Base-by-base conservation (phyloP, 1,139 yeast genomes). In the Zygoascus meyerae region DNA sequence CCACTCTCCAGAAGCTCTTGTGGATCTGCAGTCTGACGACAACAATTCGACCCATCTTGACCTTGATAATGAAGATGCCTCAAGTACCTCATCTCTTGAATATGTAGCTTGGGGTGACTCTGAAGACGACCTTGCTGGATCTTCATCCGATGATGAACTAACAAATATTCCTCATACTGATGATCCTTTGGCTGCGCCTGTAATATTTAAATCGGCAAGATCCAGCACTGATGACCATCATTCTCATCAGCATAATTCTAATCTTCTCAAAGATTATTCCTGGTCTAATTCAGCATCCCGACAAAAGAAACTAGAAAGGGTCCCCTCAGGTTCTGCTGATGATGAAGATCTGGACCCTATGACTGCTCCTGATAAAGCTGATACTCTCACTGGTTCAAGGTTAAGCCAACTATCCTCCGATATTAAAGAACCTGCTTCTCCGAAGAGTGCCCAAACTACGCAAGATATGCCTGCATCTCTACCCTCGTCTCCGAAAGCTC, bases 141-240 rank as follows among this genome's bases (percentile, higher is more conserved):
- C 15, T 31, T 31, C 15, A 5, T 31, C 15, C 15, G 12, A 31
- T 9, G 15, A 31, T 5, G 34, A n/a, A 9, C 34, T 5, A 4
- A 4, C 15, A 31, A 21, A 21, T 7, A 21, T 21, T 21, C 26
- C 26, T 21, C 26, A 21, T 14, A 17, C 26, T 26, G 7, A 18
- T 16, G 39, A 9, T 38, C 36, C 35, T 17, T 11, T n/a, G n/a
- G 17, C 12, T 3, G 14, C 6, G 10, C 18, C 12, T 1, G 12
- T 37, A 21, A 26, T 8, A 28, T 10, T n/a, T 16, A n/a, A 40
- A 14, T 5, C 28, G 21, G 41, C 21, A 28, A 14, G 35, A 38
- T 47, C 21, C 5, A 40, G 35, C 26, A 49, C 44, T 12, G 44
- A 32, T 40, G 26, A 21, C 6, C 4, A 21, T 7, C 26, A 21